These are phyloP conservation scores for Acacia melanoxylon DNA, from an alignment of 306 rosid species.

Conservation along the genomic window DNA sequence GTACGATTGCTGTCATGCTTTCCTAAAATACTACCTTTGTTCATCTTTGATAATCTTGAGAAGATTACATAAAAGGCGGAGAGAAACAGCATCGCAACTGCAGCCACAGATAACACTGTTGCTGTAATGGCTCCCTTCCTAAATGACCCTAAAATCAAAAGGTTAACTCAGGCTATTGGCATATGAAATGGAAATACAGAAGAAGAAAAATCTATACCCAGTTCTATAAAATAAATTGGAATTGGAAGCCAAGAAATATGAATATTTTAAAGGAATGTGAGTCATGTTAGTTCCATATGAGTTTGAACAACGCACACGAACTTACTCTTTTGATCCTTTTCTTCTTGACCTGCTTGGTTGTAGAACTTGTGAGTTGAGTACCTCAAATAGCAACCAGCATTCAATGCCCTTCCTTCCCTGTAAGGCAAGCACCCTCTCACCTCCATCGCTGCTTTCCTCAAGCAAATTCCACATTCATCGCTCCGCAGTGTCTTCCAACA, in stretches of 20 bases:
- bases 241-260: neutral
- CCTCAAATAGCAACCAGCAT: constrained; percentile 86
- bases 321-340: constrained; percentile 37
- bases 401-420: constrained; percentile 72
- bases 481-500: constrained; percentile 64
- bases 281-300: neutral
- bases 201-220: neutral
- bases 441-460: constrained; percentile 56
- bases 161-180: neutral
- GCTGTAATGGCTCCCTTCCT: constrained; percentile 53
- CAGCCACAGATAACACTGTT: constrained; percentile 53
- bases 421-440: constrained; percentile 47
- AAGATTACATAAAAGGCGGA: constrained; percentile 57
- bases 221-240: too few species aligned
- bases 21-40: constrained; percentile 36
- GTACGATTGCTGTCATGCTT: neutral
- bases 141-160: constrained; percentile 41
- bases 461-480: constrained; percentile 56
- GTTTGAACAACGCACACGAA: neutral
- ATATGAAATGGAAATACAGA: neutral
- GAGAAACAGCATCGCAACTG: constrained; percentile 50
- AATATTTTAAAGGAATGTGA: neutral
- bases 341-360: constrained; percentile 25
- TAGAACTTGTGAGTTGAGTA: constrained; percentile 66
- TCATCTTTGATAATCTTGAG: constrained; percentile 44